These are phyloP conservation scores for Knoxdaviesia capensis DNA, from an alignment of 2,329 filamentous ascomycete genomes.

Conservation along the genomic window DNA sequence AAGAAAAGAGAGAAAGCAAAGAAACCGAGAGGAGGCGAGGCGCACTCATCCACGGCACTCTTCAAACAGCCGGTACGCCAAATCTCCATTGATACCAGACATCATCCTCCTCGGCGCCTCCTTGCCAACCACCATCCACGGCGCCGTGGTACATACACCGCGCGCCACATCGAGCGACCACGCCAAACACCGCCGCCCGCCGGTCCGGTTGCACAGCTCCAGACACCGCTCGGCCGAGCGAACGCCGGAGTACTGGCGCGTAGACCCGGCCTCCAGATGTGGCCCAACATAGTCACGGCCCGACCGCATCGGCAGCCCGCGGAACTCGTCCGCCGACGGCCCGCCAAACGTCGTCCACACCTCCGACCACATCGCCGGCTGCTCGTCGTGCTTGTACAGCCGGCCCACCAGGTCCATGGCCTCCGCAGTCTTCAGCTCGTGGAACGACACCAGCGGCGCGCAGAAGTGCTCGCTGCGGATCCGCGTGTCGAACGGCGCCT, in stretches of 20 bases:
- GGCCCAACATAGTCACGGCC: slow-evolving; percentile 28
- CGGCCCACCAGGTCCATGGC: slow-evolving; percentile 24
- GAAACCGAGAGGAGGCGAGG: not conserved
- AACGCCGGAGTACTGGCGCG: slow-evolving; percentile 16
- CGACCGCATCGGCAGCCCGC: slow-evolving; percentile 14
- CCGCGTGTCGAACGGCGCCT: slow-evolving; percentile 25
- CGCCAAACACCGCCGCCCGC: slow-evolving; percentile 21
- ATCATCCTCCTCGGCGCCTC: slow-evolving; percentile 10
- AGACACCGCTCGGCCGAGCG: slow-evolving; percentile 20
- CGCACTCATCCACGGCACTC: slow-evolving; percentile 4
- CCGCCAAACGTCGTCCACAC: slow-evolving; percentile 27
- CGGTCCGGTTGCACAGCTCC: slow-evolving; percentile 18
- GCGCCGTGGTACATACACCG: slow-evolving; percentile 21
- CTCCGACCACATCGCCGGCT: slow-evolving; percentile 27
- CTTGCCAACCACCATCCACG: slow-evolving; percentile 28
- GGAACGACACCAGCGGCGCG: slow-evolving; percentile 32
- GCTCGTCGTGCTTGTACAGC: slow-evolving; percentile 16
- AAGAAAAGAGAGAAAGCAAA: not conserved
- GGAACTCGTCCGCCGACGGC: slow-evolving; percentile 17
- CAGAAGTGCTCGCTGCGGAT: slow-evolving; percentile 30
- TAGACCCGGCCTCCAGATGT: slow-evolving; percentile 18
- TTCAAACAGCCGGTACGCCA: slow-evolving; percentile 5
- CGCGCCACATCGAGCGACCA: slow-evolving; percentile 26
- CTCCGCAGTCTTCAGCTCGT: slow-evolving; percentile 22
- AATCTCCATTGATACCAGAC: slow-evolving; percentile 17